phyloP scores from a whole-genome alignment of 2,329 filamentous ascomycete genomes.

The Amauroascus verrucosus region DNA sequence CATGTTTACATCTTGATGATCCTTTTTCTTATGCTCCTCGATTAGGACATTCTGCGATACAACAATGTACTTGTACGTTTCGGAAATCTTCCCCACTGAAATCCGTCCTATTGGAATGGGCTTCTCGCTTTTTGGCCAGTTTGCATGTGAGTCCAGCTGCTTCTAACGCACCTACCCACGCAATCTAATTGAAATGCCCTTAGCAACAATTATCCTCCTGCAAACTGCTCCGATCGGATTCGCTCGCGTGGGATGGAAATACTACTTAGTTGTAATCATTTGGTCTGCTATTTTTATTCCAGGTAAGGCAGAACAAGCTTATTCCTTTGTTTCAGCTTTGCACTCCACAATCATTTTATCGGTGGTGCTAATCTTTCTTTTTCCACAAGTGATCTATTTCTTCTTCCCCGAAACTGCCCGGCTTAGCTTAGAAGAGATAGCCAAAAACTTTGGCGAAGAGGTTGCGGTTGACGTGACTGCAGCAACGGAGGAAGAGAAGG shows the following conservation, averaged over 20 bases:
- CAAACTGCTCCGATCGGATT: slow-evolving; percentile 40
- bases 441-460: slow-evolving; percentile 42
- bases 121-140: slow-evolving; percentile 43
- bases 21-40: slow-evolving; percentile 11
- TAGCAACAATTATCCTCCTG: slow-evolving; percentile 40
- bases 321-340: neutral
- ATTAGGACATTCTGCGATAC: slow-evolving; percentile 38
- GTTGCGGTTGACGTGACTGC: slow-evolving; percentile 40
- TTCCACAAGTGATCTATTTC: slow-evolving; percentile 32
- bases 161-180: neutral
- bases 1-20: neutral
- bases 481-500: slow-evolving; percentile 33
- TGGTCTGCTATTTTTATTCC: slow-evolving; percentile 38
- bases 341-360: neutral
- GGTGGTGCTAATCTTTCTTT: slow-evolving; percentile 6
- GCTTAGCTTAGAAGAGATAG: slow-evolving; percentile 40
- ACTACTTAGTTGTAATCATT: slow-evolving; percentile 40
- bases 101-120: slow-evolving; percentile 45
- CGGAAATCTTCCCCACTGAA: slow-evolving; percentile 42
- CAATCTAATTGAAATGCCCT: slow-evolving; percentile 6
- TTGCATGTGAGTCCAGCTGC: slow-evolving; percentile 27
- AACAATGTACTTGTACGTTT: slow-evolving; percentile 39
- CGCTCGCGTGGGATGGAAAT: slow-evolving; percentile 41
- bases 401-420: slow-evolving; percentile 37
- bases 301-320: slow-evolving; percentile 17